These are phyloP conservation scores for Colletotrichum destructivum DNA, from an alignment of 2,329 filamentous ascomycete genomes.

Conservation along the genomic window DNA sequence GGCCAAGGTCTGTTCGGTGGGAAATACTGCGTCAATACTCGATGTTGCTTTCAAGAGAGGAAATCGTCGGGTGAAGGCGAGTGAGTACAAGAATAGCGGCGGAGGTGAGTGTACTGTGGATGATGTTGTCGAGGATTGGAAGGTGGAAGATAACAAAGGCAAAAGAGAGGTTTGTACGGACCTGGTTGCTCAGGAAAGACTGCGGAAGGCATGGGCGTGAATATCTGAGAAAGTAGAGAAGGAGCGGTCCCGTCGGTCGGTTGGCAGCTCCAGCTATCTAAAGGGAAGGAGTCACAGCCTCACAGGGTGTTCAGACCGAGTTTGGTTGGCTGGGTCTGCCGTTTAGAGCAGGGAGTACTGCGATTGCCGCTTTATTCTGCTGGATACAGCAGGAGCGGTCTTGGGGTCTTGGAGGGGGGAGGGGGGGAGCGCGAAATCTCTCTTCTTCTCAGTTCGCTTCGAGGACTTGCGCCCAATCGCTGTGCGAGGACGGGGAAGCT, in stretches of 20 bases:
- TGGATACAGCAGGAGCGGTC: background rate
- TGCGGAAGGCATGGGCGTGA: constrained; percentile 41
- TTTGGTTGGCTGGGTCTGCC: constrained; percentile 27
- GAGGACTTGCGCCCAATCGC: constrained; percentile 34
- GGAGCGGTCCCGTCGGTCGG: constrained; percentile 11
- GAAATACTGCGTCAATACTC: constrained; percentile 27
- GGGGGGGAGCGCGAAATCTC: constrained; percentile 18
- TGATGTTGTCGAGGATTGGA: background rate
- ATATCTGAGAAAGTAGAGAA: constrained; percentile 21
- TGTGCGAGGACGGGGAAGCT: constrained; percentile 39
- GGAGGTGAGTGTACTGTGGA: background rate
- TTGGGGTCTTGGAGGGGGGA: background rate
- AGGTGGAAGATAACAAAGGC: constrained; percentile 10
- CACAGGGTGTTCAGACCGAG: constrained; percentile 18
- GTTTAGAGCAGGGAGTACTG: constrained; percentile 22
- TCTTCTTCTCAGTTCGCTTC: constrained; percentile 22
- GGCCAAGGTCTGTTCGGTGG: constrained; percentile 44
- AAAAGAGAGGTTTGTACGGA: constrained; percentile 25
- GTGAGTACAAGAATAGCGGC: background rate
- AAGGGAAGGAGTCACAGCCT: constrained; percentile 29
- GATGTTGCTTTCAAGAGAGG: constrained; percentile 1
- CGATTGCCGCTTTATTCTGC: constrained; percentile 31
- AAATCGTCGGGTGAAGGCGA: background rate
- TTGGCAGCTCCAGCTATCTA: constrained; percentile 26
- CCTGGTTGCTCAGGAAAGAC: constrained; percentile 37